Conservation (phyloP, 2,329 filamentous ascomycete genomes). For the Lachnellula hyalina region DNA sequence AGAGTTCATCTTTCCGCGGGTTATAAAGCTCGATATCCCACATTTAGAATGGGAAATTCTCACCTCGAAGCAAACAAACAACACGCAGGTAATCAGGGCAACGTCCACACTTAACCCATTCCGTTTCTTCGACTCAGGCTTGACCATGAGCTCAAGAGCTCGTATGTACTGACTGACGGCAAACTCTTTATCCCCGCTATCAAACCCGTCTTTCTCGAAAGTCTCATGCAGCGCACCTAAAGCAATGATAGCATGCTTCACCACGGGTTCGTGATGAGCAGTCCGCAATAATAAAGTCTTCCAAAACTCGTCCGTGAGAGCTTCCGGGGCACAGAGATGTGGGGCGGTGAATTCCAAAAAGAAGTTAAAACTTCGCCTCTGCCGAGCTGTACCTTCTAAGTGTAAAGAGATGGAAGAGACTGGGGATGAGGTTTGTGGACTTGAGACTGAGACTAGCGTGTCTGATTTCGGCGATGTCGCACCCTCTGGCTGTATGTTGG, state of each 20-base stretch:
- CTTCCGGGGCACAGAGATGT: slow-evolving; percentile 38
- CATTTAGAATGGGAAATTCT: background rate
- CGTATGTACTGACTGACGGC: slow-evolving; percentile 16
- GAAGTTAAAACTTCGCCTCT: slow-evolving; percentile 47
- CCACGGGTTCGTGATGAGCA: slow-evolving; percentile 41
- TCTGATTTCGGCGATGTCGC: background rate
- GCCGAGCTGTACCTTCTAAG: background rate
- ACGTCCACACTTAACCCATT: slow-evolving; percentile 10
- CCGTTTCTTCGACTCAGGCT: slow-evolving; percentile 15
- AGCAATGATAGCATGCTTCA: slow-evolving; percentile 18
- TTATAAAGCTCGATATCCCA: background rate
- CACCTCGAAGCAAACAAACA: slow-evolving; percentile 23
- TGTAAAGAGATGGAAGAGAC: background rate
- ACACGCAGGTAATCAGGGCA: slow-evolving; percentile 14
- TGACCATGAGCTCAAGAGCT: slow-evolving; percentile 10
- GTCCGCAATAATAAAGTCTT: slow-evolving; percentile 53
- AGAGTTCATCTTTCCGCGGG: background rate
- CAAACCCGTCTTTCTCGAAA: slow-evolving; percentile 3
- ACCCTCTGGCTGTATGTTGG: background rate
- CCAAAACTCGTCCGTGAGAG: slow-evolving; percentile 60
- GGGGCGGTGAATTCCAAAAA: slow-evolving; percentile 54
- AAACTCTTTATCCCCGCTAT: slow-evolving; percentile 8
- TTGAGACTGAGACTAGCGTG: background rate
- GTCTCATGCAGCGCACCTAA: slow-evolving; percentile 18
- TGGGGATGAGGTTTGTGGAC: background rate